Percentiles rank a stretch among this genome's conserved stretches.
phyloP scores from a whole-genome alignment of 306 rosid species.

The Trichosanthes truncata region DNA sequence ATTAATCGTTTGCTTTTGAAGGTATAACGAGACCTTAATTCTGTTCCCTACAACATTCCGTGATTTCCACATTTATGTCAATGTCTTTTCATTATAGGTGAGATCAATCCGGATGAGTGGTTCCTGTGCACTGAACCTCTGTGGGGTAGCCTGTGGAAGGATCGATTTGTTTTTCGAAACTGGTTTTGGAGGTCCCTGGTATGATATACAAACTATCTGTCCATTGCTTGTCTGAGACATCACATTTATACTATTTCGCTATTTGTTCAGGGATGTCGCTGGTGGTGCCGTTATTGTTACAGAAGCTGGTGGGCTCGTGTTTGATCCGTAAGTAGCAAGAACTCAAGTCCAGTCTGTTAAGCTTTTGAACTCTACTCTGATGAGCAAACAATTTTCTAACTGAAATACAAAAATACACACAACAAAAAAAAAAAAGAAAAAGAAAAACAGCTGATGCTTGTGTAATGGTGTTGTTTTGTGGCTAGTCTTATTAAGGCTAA shows the following conservation, averaged over 20 bases:
- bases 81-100: slow-evolving; percentile 46
- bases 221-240: neutral
- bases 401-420: neutral
- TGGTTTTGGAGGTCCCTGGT: slow-evolving; percentile 96
- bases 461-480: neutral
- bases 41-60: neutral
- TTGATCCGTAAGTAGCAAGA: slow-evolving; percentile 80
- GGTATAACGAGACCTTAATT: slow-evolving; percentile 35
- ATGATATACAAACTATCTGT: slow-evolving; percentile 11
- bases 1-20: slow-evolving; percentile 70
- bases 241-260: slow-evolving; percentile 3
- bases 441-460: neutral
- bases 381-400: neutral
- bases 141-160: slow-evolving; percentile 97
- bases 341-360: neutral
- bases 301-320: slow-evolving; percentile 92
- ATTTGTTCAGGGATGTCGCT: slow-evolving; percentile 79
- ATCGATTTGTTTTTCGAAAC: slow-evolving; percentile 60
- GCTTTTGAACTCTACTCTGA: neutral
- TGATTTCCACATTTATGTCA: slow-evolving; percentile 4
- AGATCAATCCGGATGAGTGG: slow-evolving; percentile 87
- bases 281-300: slow-evolving; percentile 91
- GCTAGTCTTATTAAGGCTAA: neutral
- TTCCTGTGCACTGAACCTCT: slow-evolving; percentile 88
- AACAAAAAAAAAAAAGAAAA: neutral